phyloP scores from a whole-genome alignment of 257 asterid species.

The Fraxinus excelsior region DNA sequence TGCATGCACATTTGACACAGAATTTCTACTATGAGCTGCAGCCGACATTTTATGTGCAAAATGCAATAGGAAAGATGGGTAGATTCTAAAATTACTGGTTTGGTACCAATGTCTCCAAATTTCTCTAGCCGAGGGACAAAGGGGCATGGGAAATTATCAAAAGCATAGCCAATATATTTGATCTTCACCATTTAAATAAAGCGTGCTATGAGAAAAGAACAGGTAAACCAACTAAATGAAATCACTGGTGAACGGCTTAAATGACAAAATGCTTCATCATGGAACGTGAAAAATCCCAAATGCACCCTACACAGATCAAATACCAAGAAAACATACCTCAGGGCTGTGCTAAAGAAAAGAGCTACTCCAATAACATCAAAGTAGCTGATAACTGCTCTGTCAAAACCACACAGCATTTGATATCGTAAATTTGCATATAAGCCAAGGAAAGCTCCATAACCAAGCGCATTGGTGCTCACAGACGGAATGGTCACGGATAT shows the following conservation, averaged over 20 bases:
- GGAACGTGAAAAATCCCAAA: neutral
- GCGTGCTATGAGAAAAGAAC: neutral
- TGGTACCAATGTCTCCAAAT: neutral
- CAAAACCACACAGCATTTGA: constrained; percentile 89
- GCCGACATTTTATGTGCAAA: neutral
- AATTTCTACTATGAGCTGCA: constrained; percentile 1
- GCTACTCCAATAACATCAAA: constrained; percentile 96
- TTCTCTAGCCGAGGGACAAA: neutral
- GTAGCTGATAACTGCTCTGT: constrained; percentile 61
- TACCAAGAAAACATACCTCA: constrained; percentile 56
- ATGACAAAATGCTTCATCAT: constrained; percentile 9
- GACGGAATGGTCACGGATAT: constrained; percentile 81
- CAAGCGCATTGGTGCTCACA: constrained; percentile 86
- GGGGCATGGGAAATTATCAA: neutral
- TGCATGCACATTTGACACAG: constrained; percentile 34
- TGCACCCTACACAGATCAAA: neutral
- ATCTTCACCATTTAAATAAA: neutral
- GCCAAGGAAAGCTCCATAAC: constrained; percentile 98
- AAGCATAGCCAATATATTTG: neutral
- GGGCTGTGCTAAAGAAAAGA: constrained; percentile 72
- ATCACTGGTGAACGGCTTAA: neutral
- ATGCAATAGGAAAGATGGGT: neutral
- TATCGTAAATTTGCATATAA: constrained; percentile 87
- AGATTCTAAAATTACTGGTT: constrained; percentile 3
- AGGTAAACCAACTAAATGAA: neutral